Base-by-base conservation (phyloP, 495 filamentous ascomycete genomes). In the Annulohypoxylon stygium region DNA sequence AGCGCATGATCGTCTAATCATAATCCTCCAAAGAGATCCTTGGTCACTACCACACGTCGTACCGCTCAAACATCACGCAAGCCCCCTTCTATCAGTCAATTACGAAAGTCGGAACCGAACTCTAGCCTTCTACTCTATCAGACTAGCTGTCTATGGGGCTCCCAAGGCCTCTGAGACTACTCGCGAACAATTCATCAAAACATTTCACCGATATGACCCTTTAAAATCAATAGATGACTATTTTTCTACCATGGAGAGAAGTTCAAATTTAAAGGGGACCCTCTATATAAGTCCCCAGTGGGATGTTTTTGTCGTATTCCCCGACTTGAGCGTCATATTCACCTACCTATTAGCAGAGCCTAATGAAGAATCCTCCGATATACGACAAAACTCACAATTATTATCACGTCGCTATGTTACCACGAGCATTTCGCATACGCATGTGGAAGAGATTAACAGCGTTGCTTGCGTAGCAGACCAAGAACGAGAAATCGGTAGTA, bases 31-130 rank as follows among this genome's bases (percentile, higher is more conserved):
- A 33, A 5, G 18, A 5, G 0, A 5, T 37, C 3, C 16, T 8
- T n/a, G 10, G 2, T 16, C 16, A 12, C 6, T n/a, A 3, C 18
- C 25, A 37, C 5, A 16, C 26, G 12, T 64, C 7, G 3, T 64
- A 43, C 61, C 68, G 39, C 41, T 64, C 20, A 50, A 53, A 26
- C 61, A 60, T 20, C 39, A 70, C 20, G 55, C 55, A 23, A 65
- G 45, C 2, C 37, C 61, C 11, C 37, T 71, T 0, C 61, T 71
- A 16, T 65, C 61, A 1, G 48, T 66, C 45, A 65, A 48, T 18
- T 34, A 47, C 5, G 69, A 71, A 26, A 71, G 55, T 18, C 69
- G n/a, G n/a, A n/a, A n/a, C n/a, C n/a, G n/a, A n/a, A n/a, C n/a
- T n/a, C n/a, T n/a, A n/a, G n/a, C n/a, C 2, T 65, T 71, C 20